Conservation (phyloP, 2,329 filamentous ascomycete genomes). For the Sclerotinia trifoliorum region DNA sequence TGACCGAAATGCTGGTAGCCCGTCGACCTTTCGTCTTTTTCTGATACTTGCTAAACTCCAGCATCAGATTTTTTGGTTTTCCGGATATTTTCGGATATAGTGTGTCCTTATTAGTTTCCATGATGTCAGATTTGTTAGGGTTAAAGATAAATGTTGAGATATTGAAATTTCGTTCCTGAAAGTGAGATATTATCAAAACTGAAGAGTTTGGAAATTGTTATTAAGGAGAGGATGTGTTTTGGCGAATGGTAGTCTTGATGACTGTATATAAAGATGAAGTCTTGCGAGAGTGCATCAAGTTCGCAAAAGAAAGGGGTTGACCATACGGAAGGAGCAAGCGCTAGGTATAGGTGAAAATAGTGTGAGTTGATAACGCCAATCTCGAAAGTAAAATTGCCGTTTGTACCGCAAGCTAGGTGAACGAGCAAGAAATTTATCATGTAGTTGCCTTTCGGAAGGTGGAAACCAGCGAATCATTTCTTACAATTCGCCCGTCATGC, state of each 20-base stretch:
- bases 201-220: background rate
- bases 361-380: background rate
- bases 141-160: background rate
- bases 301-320: background rate
- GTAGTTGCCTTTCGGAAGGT: background rate
- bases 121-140: background rate
- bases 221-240: background rate
- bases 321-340: background rate
- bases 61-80: background rate
- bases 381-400: background rate
- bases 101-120: background rate
- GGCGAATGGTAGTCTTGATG: background rate
- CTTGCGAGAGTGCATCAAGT: background rate
- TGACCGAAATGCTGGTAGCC: constrained; percentile 21
- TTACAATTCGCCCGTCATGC: background rate
- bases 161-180: background rate
- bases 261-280: background rate
- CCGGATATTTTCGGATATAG: constrained; percentile 3
- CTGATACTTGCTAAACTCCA: constrained; percentile 12
- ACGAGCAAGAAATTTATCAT: background rate
- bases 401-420: background rate
- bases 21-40: background rate
- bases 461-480: background rate
- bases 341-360: background rate
- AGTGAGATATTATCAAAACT: background rate